These are phyloP conservation scores for Yamadazyma kitorensis DNA, from an alignment of 805 yeast genomes.

Conservation along the genomic window DNA sequence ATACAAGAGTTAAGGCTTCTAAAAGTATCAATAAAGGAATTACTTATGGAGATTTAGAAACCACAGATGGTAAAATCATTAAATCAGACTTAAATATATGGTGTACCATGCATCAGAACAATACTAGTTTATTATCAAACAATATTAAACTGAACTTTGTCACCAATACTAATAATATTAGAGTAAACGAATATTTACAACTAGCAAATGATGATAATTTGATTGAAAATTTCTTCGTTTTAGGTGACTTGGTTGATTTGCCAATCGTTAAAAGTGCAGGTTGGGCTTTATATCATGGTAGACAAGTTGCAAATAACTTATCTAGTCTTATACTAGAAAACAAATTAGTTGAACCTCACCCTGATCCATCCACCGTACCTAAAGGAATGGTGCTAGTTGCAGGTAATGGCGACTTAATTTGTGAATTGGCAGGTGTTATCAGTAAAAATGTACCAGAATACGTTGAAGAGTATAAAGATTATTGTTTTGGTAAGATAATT, in stretches of 20 bases:
- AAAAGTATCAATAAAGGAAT: constrained; percentile 15
- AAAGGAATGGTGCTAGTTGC: constrained; percentile 42
- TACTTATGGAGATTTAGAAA: constrained; percentile 23
- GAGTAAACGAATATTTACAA: constrained; percentile 37
- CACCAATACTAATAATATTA: constrained; percentile 25
- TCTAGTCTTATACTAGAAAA: constrained; percentile 26
- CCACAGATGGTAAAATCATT: constrained; percentile 26
- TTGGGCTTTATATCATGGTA: constrained; percentile 44
- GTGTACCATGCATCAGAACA: constrained; percentile 35
- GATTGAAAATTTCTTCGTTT: constrained; percentile 27
- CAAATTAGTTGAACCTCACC: constrained; percentile 31
- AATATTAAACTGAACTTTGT: constrained; percentile 21
- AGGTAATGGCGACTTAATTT: constrained; percentile 36
- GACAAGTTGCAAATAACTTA: constrained; percentile 37
- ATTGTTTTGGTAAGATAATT: constrained; percentile 39
- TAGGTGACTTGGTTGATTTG: constrained; percentile 39
- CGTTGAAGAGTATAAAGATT: constrained; percentile 39
- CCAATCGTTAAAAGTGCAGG: constrained; percentile 44
- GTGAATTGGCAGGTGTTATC: constrained; percentile 34
- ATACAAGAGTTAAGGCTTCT: constrained; percentile 25
- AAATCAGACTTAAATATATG: constrained; percentile 31
- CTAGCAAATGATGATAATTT: constrained; percentile 18
- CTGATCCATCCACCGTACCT: constrained; percentile 32
- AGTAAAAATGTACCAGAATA: constrained; percentile 31
- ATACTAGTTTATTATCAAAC: constrained; percentile 24